Evolutionary conservation across 2,329 filamentous ascomycete species (phyloP).

Genomic region (Leptosphaerulina australis): DNA sequence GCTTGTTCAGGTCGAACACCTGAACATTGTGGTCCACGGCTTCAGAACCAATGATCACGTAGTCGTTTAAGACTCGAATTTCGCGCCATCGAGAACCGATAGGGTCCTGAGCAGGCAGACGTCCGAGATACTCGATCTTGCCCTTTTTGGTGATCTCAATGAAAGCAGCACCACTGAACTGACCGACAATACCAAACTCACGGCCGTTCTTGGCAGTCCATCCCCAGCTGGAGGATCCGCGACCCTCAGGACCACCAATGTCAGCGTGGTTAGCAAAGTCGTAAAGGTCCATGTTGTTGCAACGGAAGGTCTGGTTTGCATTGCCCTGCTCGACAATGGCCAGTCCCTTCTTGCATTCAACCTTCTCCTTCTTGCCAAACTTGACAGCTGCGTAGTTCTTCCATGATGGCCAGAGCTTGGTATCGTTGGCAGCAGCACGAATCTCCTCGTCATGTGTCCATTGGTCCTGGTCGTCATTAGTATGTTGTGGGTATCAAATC

Average conservation of each 20-base stretch:
- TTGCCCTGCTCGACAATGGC: conserved; percentile 32
- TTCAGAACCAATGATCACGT: conserved; percentile 50
- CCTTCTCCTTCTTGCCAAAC: conserved; percentile 27
- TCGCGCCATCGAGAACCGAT: conserved; percentile 58
- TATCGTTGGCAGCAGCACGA: conserved; percentile 11
- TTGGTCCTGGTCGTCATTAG: conserved; percentile 22
- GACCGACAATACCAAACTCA: conserved; percentile 61
- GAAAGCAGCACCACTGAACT: conserved; percentile 61
- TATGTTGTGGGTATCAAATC: not conserved
- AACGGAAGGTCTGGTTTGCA: conserved; percentile 34
- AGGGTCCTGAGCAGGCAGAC: conserved; percentile 54
- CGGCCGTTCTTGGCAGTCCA: conserved; percentile 59
- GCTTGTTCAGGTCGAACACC: conserved; percentile 55
- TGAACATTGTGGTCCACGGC: conserved; percentile 62
- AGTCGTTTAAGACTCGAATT: conserved; percentile 55
- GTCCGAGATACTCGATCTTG: conserved; percentile 59
- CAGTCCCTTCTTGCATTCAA: conserved; percentile 32
- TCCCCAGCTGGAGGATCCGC: conserved; percentile 57
- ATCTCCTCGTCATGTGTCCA: conserved; percentile 29
- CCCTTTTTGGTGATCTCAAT: conserved; percentile 57
- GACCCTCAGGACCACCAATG: conserved; percentile 54
- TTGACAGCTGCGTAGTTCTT: conserved; percentile 21
- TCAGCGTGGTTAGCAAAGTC: conserved; percentile 62
- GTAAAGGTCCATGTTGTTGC: conserved; percentile 58
- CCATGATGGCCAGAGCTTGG: conserved; percentile 28